Conservation (phyloP, 1,284 basidiomycete species). For the Cutaneotrichosporon arboriforme region DNA sequence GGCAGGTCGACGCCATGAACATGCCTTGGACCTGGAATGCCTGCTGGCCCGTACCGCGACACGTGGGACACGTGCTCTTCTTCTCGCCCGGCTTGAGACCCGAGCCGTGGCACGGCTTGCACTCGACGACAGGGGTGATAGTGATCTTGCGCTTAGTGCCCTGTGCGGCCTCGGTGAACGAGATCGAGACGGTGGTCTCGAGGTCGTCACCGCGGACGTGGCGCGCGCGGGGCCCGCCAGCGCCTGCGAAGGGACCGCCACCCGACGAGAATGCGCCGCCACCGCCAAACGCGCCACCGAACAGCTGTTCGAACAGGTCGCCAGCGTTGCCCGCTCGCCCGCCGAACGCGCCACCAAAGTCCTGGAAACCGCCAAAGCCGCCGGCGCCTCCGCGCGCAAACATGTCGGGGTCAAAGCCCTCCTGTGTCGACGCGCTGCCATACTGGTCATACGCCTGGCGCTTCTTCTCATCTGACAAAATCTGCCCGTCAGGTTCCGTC, state of each 20-base stretch:
- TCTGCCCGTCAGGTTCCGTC: slow-evolving; percentile 52
- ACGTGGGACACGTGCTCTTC: slow-evolving; percentile 70
- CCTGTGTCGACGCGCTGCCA: slow-evolving; percentile 87
- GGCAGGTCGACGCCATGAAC: slow-evolving; percentile 94
- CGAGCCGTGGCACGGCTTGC: slow-evolving; percentile 74
- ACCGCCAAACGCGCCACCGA: slow-evolving; percentile 58
- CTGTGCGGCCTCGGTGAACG: slow-evolving; percentile 90
- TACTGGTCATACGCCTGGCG: slow-evolving; percentile 89
- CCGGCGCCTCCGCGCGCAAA: slow-evolving; percentile 59
- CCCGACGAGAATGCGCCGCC: slow-evolving; percentile 30
- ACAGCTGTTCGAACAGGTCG: slow-evolving; percentile 84
- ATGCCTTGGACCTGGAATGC: slow-evolving; percentile 95
- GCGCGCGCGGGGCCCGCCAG: slow-evolving; percentile 53
- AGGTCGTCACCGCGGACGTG: slow-evolving; percentile 71
- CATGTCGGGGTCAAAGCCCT: slow-evolving; percentile 84
- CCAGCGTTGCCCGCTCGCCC: slow-evolving; percentile 52
- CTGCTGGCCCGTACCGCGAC: slow-evolving; percentile 79
- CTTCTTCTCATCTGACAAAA: slow-evolving; percentile 89
- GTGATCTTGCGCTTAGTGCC: slow-evolving; percentile 74
- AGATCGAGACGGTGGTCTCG: slow-evolving; percentile 68
- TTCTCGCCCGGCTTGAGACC: slow-evolving; percentile 85
- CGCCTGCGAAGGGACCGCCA: slow-evolving; percentile 42
- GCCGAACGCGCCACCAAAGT: slow-evolving; percentile 65
- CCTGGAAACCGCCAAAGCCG: slow-evolving; percentile 63
- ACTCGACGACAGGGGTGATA: slow-evolving; percentile 77